phyloP scores from a whole-genome alignment of 352 stramenopile species.

The Pythium volutum region DNA sequence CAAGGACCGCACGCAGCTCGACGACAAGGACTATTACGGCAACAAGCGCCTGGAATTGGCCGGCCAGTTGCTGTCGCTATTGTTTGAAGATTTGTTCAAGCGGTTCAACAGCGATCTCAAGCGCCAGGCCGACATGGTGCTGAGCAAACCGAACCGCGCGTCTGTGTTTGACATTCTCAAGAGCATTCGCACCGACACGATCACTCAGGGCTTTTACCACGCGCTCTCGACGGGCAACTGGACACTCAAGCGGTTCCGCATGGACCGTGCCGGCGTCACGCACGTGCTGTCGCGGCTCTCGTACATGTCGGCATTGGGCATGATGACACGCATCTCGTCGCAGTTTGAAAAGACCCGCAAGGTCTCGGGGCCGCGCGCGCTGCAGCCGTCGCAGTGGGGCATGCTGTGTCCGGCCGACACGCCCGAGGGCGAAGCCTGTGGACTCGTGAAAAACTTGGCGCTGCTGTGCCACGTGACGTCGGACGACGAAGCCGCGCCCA shows the following conservation, averaged over 20 bases:
- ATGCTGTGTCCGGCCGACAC: constrained; percentile 99
- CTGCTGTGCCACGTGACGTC: constrained; percentile 97
- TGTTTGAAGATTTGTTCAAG: constrained; percentile 99
- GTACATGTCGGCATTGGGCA: constrained; percentile 98
- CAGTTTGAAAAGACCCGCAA: constrained; percentile 99
- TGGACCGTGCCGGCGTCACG: constrained; percentile 97
- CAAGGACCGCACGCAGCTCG: constrained; percentile 87
- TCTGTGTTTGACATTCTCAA: constrained; percentile 98
- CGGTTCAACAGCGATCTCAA: constrained; percentile 99
- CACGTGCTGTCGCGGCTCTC: constrained; percentile 97
- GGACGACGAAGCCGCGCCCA: constrained; percentile 89
- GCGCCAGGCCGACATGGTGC: constrained; percentile 95
- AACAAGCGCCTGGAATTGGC: constrained; percentile 99
- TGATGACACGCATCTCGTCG: constrained; percentile 99
- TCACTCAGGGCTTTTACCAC: constrained; percentile 94
- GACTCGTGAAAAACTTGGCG: constrained; percentile 99
- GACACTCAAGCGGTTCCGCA: constrained; percentile 99
- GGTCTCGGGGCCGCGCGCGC: constrained; percentile 95
- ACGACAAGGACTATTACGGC: constrained; percentile 99
- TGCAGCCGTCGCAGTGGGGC: constrained; percentile 99
- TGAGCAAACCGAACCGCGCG: constrained; percentile 97
- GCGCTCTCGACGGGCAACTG: constrained; percentile 95
- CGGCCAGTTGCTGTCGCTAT: constrained; percentile 95
- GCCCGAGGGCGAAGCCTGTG: constrained; percentile 98
- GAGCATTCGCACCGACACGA: constrained; percentile 96